These are phyloP conservation scores for Phytophthora hibernalis DNA, from an alignment of 352 stramenopile species.

Conservation along the genomic window DNA sequence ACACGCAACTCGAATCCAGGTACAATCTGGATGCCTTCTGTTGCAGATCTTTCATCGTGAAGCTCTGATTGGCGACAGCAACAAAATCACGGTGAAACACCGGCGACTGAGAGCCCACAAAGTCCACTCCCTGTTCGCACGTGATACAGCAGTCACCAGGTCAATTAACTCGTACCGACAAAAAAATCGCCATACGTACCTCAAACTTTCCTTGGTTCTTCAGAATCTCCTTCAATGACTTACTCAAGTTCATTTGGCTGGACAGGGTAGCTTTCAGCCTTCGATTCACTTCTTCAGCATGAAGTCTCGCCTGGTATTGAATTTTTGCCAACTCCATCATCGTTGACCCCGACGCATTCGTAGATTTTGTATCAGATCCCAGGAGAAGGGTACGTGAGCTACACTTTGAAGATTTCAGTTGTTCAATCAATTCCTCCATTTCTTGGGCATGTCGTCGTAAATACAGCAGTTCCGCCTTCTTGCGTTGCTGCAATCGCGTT, in stretches of 20 bases:
- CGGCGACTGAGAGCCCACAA: neutral
- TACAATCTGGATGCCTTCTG: neutral
- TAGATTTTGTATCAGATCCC: neutral
- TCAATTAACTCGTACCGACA: neutral
- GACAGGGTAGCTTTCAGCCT: neutral
- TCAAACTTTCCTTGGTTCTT: neutral
- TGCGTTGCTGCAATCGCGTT: conserved; percentile 9
- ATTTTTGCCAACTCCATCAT: neutral
- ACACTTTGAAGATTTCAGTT: neutral
- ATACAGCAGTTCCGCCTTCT: conserved; percentile 9
- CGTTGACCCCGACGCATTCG: neutral
- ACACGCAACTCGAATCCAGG: neutral
- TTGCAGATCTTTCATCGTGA: neutral
- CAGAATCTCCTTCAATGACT: neutral
- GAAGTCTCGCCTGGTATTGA: conserved; percentile 1
- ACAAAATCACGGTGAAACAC: neutral
- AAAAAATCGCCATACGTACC: neutral
- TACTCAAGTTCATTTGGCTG: neutral
- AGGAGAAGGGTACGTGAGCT: neutral
- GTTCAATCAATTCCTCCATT: conserved; percentile 2
- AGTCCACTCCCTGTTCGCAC: neutral
- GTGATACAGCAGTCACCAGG: neutral
- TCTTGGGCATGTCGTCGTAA: conserved; percentile 4
- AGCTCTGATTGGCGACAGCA: neutral
- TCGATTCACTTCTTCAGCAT: conserved; percentile 3